phyloP scores from a whole-genome alignment of 2,329 filamentous ascomycete genomes.

The Purpureocillium lavendulum region DNA sequence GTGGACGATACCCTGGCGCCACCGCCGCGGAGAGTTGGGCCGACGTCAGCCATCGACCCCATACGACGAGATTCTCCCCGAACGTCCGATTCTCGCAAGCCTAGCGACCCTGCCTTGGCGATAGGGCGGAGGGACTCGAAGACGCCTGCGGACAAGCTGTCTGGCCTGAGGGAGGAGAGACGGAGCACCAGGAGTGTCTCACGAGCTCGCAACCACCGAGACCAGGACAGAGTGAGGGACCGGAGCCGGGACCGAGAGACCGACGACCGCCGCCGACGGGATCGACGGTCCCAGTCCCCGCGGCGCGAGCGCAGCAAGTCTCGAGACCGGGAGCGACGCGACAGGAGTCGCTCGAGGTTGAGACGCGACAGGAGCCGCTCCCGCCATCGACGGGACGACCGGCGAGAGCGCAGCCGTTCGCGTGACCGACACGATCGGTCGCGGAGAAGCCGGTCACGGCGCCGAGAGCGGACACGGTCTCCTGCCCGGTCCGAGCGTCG shows the following conservation, averaged over 20 bases:
- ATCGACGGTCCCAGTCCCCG: constrained; percentile 30
- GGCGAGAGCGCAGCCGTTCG: constrained; percentile 24
- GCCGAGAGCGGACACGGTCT: constrained; percentile 21
- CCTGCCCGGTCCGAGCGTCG: constrained; percentile 23
- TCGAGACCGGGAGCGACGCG: constrained; percentile 16
- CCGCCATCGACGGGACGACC: constrained; percentile 17
- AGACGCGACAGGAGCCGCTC: constrained; percentile 15
- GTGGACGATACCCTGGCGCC: constrained; percentile 47
- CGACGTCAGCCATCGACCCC: constrained; percentile 51
- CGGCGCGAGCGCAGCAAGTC: constrained; percentile 25
- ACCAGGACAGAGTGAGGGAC: constrained; percentile 17
- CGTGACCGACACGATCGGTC: constrained; percentile 7
- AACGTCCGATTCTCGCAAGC: constrained; percentile 31
- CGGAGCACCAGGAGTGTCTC: constrained; percentile 24
- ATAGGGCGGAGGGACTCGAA: constrained; percentile 21
- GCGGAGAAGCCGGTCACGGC: constrained; percentile 1
- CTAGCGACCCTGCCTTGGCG: constrained; percentile 20
- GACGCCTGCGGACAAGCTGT: constrained; percentile 18
- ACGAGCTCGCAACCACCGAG: constrained; percentile 17
- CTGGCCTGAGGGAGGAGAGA: constrained; percentile 18
- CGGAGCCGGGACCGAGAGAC: constrained; percentile 17
- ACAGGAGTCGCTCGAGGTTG: background rate
- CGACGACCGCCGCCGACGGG: constrained; percentile 21
- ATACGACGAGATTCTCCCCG: constrained; percentile 39
- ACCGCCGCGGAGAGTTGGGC: constrained; percentile 42